Evolutionary conservation across 2,329 filamentous ascomycete genomes (phyloP), one percentile per base, ranked within the genome.

Genomic region (Pseudocercospora macadamiae): DNA sequence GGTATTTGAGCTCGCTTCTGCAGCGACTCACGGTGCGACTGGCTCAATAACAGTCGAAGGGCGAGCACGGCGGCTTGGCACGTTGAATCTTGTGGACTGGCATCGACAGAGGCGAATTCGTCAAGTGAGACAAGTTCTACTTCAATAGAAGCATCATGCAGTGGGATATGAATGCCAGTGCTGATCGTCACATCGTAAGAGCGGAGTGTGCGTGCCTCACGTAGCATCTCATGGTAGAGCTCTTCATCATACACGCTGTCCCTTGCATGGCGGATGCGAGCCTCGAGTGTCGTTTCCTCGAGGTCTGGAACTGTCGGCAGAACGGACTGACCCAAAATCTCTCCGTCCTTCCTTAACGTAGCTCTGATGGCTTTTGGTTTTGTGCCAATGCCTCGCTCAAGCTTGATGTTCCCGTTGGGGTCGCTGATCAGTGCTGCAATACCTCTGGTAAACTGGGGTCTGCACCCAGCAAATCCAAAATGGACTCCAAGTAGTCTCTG

Each of bases 171-270:
- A 2, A 74, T 72, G 10, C 76, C 85, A 32, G 85, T 81, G 16
- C 28, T 32, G 12, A 87, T 83, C 23, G 82, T 83, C 10, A 97
- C 87, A 8, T 88, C 85, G 60, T 90, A 87, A 9, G 87, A 86
- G 2, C 88, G 82, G 19, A 96, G 79, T 0, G 82, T 82, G 14
- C 92, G 88, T 0, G 89, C 87, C 75, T 99, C 95, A 16, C 91
- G 84, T 53, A 88, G 87, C 60, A 97, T 80, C 75, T 99, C 95
- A 66, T 96, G 87, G 83, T 92, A 97, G 1, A 99, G 78, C 71
- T 99, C 95, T 70, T 93, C 88, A 25, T 90, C 86, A 67, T 90
- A 92, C 18, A 93, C 81, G 51, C 89, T 91, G 73, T 95, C 89
- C 57, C 90, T 83, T 2, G 90, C 89, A 66, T 90, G 85, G 16